Conservation (phyloP, 2,329 filamentous ascomycete genomes). For the Dactylonectria macrodidyma region DNA sequence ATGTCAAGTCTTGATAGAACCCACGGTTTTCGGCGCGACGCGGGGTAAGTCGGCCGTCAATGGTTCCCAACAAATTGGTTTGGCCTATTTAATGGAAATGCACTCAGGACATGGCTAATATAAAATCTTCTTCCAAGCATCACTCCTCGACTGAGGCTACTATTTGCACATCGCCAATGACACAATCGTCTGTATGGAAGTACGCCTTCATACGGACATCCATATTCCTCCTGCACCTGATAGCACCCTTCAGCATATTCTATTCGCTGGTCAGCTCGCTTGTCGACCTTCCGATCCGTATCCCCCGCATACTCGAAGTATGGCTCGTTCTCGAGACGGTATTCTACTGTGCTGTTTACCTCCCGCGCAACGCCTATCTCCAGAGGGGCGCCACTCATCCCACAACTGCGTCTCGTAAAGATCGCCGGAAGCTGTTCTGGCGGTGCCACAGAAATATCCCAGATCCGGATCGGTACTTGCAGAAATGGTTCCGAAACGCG, state of each 20-base stretch:
- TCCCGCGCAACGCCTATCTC: slow-evolving; percentile 66
- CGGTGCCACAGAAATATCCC: slow-evolving; percentile 66
- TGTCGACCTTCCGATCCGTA: slow-evolving; percentile 43
- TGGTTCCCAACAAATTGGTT: no score
- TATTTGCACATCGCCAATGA: neutral
- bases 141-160: neutral
- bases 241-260: slow-evolving; percentile 64
- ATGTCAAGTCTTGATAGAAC: no score
- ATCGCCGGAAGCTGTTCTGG: slow-evolving; percentile 65
- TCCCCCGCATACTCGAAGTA: slow-evolving; percentile 54
- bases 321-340: slow-evolving; percentile 65
- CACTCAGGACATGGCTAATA: no score
- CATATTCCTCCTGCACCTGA: slow-evolving; percentile 63
- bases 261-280: slow-evolving; percentile 55
- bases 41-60: no score
- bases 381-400: slow-evolving; percentile 68
- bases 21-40: no score
- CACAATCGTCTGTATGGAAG: slow-evolving; percentile 30
- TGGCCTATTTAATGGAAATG: neutral
- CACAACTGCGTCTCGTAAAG: slow-evolving; percentile 55
- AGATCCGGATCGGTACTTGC: slow-evolving; percentile 67
- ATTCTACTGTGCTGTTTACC: slow-evolving; percentile 68
- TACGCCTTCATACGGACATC: slow-evolving; percentile 60
- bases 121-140: no score
- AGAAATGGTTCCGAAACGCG: slow-evolving; percentile 72